phyloP scores from a whole-genome alignment of 2,329 filamentous ascomycete species.

The Phoma herbarum region DNA sequence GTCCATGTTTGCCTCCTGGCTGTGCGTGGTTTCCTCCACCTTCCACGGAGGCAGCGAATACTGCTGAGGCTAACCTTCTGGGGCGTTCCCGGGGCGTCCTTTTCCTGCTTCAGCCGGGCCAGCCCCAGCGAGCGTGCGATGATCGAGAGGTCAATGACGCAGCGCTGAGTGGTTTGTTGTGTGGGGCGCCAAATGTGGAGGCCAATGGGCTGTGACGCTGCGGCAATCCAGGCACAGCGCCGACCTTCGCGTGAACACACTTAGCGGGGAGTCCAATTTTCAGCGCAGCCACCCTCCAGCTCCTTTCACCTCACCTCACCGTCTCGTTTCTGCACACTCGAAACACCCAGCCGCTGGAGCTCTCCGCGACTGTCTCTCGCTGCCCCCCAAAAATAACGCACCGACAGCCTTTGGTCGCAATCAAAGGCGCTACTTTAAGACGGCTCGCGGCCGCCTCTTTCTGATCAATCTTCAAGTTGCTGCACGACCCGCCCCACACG shows the following conservation, averaged over 20 bases:
- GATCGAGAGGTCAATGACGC: constrained; percentile 17
- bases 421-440: constrained; percentile 56
- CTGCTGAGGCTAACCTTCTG: not conserved
- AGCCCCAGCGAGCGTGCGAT: constrained; percentile 7
- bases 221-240: constrained; percentile 17
- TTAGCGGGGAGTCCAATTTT: constrained; percentile 22
- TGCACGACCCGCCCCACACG: constrained; percentile 56
- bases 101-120: not conserved
- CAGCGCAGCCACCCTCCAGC: constrained; percentile 16
- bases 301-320: constrained; percentile 17
- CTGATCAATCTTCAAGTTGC: constrained; percentile 59
- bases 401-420: constrained; percentile 52
- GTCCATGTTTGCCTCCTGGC: constrained; percentile 12
- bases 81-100: not conserved
- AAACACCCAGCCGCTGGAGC: constrained; percentile 16
- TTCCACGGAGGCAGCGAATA: constrained; percentile 3
- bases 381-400: constrained; percentile 19
- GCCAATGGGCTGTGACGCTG: constrained; percentile 18
- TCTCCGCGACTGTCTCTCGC: constrained; percentile 22
- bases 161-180: constrained; percentile 17
- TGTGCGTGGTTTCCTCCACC: constrained; percentile 7
- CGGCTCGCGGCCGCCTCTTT: constrained; percentile 55
- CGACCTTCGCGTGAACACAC: constrained; percentile 14
- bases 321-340: constrained; percentile 20
- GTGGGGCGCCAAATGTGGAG: constrained; percentile 13